Base-by-base conservation (phyloP, 2,329 filamentous ascomycete genomes). In the Claviceps sp. region DNA sequence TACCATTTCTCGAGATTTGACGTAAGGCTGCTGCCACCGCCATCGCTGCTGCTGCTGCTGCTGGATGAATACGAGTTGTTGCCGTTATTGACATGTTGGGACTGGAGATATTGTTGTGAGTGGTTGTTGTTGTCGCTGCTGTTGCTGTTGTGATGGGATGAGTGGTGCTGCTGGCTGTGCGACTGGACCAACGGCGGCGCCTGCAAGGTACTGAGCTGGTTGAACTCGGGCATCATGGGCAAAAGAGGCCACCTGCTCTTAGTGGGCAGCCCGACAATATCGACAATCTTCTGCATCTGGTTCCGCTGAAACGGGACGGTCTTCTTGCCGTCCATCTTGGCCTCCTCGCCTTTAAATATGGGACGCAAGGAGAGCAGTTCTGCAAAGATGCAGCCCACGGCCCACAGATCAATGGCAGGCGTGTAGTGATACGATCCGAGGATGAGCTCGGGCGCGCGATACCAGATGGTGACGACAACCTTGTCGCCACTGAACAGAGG, bases 381-480 rank as follows among this genome's bases (percentile, higher is more conserved):
- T 2, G 93, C 93, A 63, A 98, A 97, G 62, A 98, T 98, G 67
- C 93, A 98, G 1, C 93, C 93, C 1, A 98, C 83, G 2, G 93
- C 93, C 93, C 93, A 98, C 68, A 97, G 82, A 66, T 98, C 93
- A 57, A 98, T 89, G 22, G 93, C 91, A 0, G 93, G 90, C 0
- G 93, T 97, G 70, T 98, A 98, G 67, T 98, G 93, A n/a, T 87
- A 80, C 48, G 85, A 89, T 2, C 93, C 93, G 3, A 98, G 80
- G 1, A 98, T 80, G 4, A 98, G 76, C 67, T 98, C 93, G 0
- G 93, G 93, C 0, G 93, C 93, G 22, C 93, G 87, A 63, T 98
- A 98, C 93, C 93, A 98, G 56, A 98, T 98, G 0, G 93, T 98
- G 14, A 98, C 93, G 50, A 98, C 93, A 2, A 98, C 93, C 66